Evolutionary conservation across 1,139 yeast genomes (phyloP).

Genomic region (Suhomyces maxii): DNA sequence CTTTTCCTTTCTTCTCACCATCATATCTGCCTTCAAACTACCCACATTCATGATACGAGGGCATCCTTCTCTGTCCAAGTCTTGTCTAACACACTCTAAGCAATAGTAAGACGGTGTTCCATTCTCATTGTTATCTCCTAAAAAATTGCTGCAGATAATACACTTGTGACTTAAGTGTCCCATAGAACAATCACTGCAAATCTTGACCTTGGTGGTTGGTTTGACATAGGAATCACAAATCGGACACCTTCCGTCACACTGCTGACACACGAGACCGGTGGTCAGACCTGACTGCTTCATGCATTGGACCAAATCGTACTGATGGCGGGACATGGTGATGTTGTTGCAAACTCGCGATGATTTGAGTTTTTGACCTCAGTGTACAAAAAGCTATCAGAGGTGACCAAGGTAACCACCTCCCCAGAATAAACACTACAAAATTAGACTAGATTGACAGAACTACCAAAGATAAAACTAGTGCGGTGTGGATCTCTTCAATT

Average conservation of each 20-base stretch:
- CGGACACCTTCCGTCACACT: conserved; percentile 93
- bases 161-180: conserved; percentile 68
- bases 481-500: no score
- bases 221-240: conserved; percentile 85
- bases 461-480: no score
- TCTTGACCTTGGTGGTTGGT: conserved; percentile 67
- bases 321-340: conserved; percentile 77
- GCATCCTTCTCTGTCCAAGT: conserved; percentile 90
- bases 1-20: conserved; percentile 17
- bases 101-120: conserved; percentile 78
- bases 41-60: conserved; percentile 84
- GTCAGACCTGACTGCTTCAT: conserved; percentile 80
- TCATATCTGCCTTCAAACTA: conserved; percentile 66
- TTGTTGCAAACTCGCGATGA: not conserved
- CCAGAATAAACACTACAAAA: no score
- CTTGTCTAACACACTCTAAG: conserved; percentile 77
- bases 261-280: conserved; percentile 71
- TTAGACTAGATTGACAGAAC: no score
- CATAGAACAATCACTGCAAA: conserved; percentile 84
- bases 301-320: conserved; percentile 82
- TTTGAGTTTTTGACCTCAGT: no score
- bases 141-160: conserved; percentile 64
- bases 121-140: conserved; percentile 43
- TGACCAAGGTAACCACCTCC: no score
- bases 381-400: no score